Conservation (phyloP, 108 stramenopile genomes). For the Fistulifera pelliculosa region DNA sequence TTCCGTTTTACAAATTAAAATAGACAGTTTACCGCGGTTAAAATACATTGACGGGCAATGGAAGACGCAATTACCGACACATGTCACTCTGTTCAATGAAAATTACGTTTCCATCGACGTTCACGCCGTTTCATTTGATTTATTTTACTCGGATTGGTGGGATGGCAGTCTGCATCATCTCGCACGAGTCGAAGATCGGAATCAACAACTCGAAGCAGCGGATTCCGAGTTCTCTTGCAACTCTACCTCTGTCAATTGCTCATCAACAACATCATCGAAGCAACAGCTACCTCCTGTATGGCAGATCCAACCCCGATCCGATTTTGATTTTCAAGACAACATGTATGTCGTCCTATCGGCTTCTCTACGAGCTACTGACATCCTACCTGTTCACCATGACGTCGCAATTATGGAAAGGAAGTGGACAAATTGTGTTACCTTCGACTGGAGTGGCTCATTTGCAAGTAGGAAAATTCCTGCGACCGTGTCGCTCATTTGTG, state of each 20-base stretch:
- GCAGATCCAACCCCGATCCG: slow-evolving; percentile 15
- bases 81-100: slow-evolving; percentile 22
- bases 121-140: slow-evolving; percentile 26
- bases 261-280: slow-evolving; percentile 1
- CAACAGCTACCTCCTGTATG: slow-evolving; percentile 8
- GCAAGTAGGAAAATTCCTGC: slow-evolving; percentile 24
- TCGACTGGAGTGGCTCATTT: slow-evolving; percentile 25
- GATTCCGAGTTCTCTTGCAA: background rate
- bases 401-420: slow-evolving; percentile 18
- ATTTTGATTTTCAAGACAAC: slow-evolving; percentile 23
- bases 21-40: background rate
- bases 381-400: slow-evolving; percentile 5
- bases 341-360: slow-evolving; percentile 5
- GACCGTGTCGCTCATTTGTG: slow-evolving; percentile 30
- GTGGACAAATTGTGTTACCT: slow-evolving; percentile 22
- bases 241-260: background rate
- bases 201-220: background rate
- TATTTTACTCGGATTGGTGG: slow-evolving; percentile 25
- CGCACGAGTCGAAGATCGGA: slow-evolving; percentile 5
- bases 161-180: slow-evolving; percentile 9
- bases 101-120: slow-evolving; percentile 29
- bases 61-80: background rate
- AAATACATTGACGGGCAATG: background rate
- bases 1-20: slow-evolving; percentile 8
- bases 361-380: slow-evolving; percentile 8